Evolutionary conservation across 148 eudicot species (phyloP).

Genomic region (Polygonum maritimum): DNA sequence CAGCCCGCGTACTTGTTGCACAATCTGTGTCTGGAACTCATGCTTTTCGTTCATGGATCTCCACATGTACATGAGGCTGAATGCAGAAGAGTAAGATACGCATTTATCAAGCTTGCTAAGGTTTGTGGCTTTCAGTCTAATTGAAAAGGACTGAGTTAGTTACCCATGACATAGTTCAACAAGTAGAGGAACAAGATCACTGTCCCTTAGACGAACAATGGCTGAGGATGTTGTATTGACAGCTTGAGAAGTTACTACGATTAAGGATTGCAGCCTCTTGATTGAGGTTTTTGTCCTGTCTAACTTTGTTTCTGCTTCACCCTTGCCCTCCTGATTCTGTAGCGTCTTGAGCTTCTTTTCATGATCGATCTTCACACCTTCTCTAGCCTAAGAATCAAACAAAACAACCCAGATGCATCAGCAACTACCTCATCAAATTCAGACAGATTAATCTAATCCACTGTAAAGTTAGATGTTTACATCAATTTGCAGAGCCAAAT

Average conservation of each 20-base stretch:
- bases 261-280: slow-evolving; percentile 68
- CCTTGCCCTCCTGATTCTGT: slow-evolving; percentile 71
- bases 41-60: slow-evolving; percentile 81
- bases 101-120: background rate
- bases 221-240: slow-evolving; percentile 80
- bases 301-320: slow-evolving; percentile 67
- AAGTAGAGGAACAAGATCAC: slow-evolving; percentile 84
- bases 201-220: slow-evolving; percentile 59
- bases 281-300: slow-evolving; percentile 85
- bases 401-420: background rate
- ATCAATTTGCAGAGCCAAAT: background rate
- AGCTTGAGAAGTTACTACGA: slow-evolving; percentile 85
- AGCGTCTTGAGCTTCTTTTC: slow-evolving; percentile 73
- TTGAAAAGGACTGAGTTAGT: slow-evolving; percentile 9
- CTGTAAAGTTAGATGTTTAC: background rate
- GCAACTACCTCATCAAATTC: background rate
- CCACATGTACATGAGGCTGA: slow-evolving; percentile 99
- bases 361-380: slow-evolving; percentile 83
- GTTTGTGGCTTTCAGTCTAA: background rate
- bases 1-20: slow-evolving; percentile 90
- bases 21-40: slow-evolving; percentile 76
- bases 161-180: slow-evolving; percentile 94
- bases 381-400: slow-evolving; percentile 57
- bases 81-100: background rate
- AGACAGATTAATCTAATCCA: no score